Percentiles rank a stretch among this genome's conserved stretches.
Conservation (phyloP, 2,329 filamentous ascomycete genomes). For the Aspergillus sp. region DNA sequence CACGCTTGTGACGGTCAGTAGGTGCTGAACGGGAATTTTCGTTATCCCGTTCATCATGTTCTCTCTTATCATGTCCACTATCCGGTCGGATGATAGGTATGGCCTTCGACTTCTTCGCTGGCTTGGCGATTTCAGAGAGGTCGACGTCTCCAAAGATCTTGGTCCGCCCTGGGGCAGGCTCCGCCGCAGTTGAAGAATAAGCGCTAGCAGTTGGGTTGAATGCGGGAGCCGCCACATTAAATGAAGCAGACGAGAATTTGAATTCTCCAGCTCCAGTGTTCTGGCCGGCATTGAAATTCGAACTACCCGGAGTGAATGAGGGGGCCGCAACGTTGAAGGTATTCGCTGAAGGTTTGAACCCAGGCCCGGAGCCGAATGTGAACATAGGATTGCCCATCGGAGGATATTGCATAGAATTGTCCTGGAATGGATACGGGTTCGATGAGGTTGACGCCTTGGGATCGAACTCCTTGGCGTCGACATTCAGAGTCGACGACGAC, state of each 20-base stretch:
- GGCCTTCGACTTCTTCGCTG: slow-evolving; percentile 73
- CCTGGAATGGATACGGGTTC: slow-evolving; percentile 43
- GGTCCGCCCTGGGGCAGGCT: slow-evolving; percentile 21
- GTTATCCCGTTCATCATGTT: slow-evolving; percentile 49
- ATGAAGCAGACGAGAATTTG: slow-evolving; percentile 67
- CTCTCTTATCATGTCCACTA: slow-evolving; percentile 41
- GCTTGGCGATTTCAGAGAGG: slow-evolving; percentile 62
- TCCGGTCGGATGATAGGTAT: slow-evolving; percentile 73
- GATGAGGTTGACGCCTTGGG: slow-evolving; percentile 53
- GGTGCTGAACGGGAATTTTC: slow-evolving; percentile 63
- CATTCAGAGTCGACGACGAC: slow-evolving; percentile 78
- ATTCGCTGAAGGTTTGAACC: slow-evolving; percentile 33
- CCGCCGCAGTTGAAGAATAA: slow-evolving; percentile 22
- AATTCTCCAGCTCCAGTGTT: slow-evolving; percentile 44
- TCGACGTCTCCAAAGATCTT: slow-evolving; percentile 70
- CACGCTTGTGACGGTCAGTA: slow-evolving; percentile 72
- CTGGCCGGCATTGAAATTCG: slow-evolving; percentile 15
- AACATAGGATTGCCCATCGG: slow-evolving; percentile 26
- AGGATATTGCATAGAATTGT: slow-evolving; percentile 43
- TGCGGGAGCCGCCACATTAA: slow-evolving; percentile 72
- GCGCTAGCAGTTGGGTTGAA: slow-evolving; percentile 62
- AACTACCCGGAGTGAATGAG: slow-evolving; percentile 62
- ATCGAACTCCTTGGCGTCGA: slow-evolving; percentile 84
- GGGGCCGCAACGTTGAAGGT: slow-evolving; percentile 70
- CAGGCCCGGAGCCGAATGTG: slow-evolving; percentile 27